phyloP scores from a whole-genome alignment of 805 yeast genomes.

The Maudiozyma serrabonitensis region DNA sequence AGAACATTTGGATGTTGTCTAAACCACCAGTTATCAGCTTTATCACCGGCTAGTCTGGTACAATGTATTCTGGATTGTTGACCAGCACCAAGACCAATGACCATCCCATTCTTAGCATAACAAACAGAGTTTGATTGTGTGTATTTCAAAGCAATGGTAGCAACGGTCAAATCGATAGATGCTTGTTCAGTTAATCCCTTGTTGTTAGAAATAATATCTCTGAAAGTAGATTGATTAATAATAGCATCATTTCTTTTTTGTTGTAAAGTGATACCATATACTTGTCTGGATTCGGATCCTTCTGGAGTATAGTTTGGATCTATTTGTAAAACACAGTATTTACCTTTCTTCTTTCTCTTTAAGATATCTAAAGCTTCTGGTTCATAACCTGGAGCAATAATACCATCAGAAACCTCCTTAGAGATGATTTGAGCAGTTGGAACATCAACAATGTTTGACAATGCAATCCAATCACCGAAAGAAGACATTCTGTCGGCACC shows the following conservation, averaged over 20 bases:
- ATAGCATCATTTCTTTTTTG: slow-evolving; percentile 97
- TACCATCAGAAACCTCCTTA: slow-evolving; percentile 96
- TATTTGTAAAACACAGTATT: slow-evolving; percentile 89
- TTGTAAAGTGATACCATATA: slow-evolving; percentile 86
- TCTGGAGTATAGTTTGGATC: slow-evolving; percentile 89
- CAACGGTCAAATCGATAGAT: slow-evolving; percentile 82
- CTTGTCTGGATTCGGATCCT: slow-evolving; percentile 77
- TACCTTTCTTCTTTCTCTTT: slow-evolving; percentile 89
- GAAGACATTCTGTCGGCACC: slow-evolving; percentile 99
- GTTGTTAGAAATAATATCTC: slow-evolving; percentile 81
- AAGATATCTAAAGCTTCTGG: slow-evolving; percentile 85
- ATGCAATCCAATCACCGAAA: slow-evolving; percentile 95
- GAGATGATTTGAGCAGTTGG: slow-evolving; percentile 96
- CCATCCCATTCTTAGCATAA: slow-evolving; percentile 98
- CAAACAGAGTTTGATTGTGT: slow-evolving; percentile 99
- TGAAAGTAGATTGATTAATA: slow-evolving; percentile 79
- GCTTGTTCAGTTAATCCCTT: slow-evolving; percentile 87
- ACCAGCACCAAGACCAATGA: slow-evolving; percentile 97
- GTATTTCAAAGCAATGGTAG: slow-evolving; percentile 92
- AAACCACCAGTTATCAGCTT: slow-evolving; percentile 99
- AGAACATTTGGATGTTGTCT: slow-evolving; percentile 95
- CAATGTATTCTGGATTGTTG: slow-evolving; percentile 98
- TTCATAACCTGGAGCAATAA: slow-evolving; percentile 93
- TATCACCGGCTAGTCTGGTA: slow-evolving; percentile 97
- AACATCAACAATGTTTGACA: slow-evolving; percentile 88